Conservation (phyloP, 1,139 yeast genomes). For the Candida frijolesensis region DNA sequence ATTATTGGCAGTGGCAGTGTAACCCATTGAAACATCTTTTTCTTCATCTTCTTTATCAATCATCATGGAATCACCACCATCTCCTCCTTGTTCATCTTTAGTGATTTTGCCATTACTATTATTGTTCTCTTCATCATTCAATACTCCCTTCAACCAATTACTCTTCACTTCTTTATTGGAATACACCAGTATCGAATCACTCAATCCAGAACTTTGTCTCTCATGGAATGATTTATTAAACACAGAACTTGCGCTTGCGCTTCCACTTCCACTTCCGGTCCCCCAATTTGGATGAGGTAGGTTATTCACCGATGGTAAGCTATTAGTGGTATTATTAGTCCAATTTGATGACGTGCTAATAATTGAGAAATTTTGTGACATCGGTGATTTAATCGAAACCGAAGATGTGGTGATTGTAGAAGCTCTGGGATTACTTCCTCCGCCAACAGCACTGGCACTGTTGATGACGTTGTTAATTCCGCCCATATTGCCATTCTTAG, state of each 20-base stretch:
- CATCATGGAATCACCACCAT: constrained; percentile 6
- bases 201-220: constrained; percentile 5
- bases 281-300: constrained; percentile 10
- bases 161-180: constrained; percentile 9
- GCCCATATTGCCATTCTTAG: neutral
- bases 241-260: neutral
- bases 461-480: neutral
- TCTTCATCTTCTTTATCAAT: constrained; percentile 8
- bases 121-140: constrained; percentile 14
- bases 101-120: no score
- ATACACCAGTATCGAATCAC: constrained; percentile 6
- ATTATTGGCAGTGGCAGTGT: neutral
- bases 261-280: neutral
- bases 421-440: constrained; percentile 11
- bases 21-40: neutral
- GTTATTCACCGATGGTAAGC: constrained; percentile 12
- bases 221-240: constrained; percentile 2
- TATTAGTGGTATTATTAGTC: constrained; percentile 6
- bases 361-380: constrained; percentile 12
- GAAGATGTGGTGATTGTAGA: constrained; percentile 11
- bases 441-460: constrained; percentile 6
- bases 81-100: neutral
- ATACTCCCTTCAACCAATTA: constrained; percentile 20
- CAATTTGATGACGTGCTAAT: constrained; percentile 7
- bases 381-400: constrained; percentile 12